Conservation (phyloP, 805 yeast species). For the Kregervanrija fluxuum region DNA sequence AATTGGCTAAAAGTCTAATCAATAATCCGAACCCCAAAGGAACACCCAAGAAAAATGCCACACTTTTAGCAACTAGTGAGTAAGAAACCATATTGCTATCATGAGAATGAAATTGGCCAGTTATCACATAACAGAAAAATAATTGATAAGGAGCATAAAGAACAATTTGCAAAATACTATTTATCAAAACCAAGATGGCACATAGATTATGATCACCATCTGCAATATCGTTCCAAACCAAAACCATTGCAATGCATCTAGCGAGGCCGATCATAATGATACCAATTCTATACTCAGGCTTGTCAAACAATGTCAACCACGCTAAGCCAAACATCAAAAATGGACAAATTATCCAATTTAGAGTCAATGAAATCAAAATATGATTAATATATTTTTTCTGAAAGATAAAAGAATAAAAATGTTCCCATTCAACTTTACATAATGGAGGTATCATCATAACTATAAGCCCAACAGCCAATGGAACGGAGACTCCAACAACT, state of each 20-base stretch:
- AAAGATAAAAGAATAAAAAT: constrained; percentile 23
- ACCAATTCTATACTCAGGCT: constrained; percentile 43
- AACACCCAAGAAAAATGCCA: constrained; percentile 46
- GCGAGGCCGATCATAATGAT: constrained; percentile 55
- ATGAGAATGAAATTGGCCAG: constrained; percentile 12
- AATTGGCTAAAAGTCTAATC: constrained; percentile 28
- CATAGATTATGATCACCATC: constrained; percentile 45
- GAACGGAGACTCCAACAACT: constrained; percentile 35
- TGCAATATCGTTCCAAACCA: constrained; percentile 51
- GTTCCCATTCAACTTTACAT: constrained; percentile 48
- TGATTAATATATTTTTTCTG: constrained; percentile 20
- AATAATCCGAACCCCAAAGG: constrained; percentile 41
- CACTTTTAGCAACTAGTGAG: constrained; percentile 38
- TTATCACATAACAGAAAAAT: constrained; percentile 39
- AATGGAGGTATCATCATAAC: constrained; percentile 54
- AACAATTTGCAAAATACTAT: constrained; percentile 43
- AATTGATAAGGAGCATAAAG: constrained; percentile 47
- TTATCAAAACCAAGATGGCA: constrained; percentile 44
- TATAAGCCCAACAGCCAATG: constrained; percentile 43
- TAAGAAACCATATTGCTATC: constrained; percentile 22
- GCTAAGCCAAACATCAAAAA: constrained; percentile 49
- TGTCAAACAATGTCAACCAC: constrained; percentile 43
- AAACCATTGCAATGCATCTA: constrained; percentile 57
- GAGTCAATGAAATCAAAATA: constrained; percentile 32
- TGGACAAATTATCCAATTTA: constrained; percentile 54